Conservation (phyloP, 176 grass and related monocot species). For the Aegilops longissima region DNA sequence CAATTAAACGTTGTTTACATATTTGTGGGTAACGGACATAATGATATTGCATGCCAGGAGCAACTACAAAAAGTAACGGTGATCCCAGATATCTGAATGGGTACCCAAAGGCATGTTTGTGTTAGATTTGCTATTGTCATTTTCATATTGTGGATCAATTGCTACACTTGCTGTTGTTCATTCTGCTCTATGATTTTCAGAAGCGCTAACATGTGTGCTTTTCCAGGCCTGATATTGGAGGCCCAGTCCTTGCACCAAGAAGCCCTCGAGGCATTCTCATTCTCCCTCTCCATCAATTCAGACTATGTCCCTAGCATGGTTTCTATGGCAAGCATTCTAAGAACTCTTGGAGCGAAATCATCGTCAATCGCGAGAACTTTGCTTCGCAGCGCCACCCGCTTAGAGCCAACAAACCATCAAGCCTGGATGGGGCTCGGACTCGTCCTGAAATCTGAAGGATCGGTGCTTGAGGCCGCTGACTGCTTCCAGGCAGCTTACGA, state of each 20-base stretch:
- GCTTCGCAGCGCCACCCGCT: slow-evolving; percentile 59
- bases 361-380: slow-evolving; percentile 68
- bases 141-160: not conserved
- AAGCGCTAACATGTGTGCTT: slow-evolving; percentile 5
- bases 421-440: slow-evolving; percentile 84
- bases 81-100: not conserved
- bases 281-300: slow-evolving; percentile 72
- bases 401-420: slow-evolving; percentile 71
- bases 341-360: slow-evolving; percentile 53
- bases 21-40: not conserved
- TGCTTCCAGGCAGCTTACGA: slow-evolving; percentile 91
- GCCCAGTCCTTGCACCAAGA: slow-evolving; percentile 77
- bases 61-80: not conserved
- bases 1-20: not conserved
- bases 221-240: slow-evolving; percentile 71
- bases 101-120: not conserved
- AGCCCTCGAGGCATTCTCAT: slow-evolving; percentile 69
- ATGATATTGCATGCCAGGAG: not conserved
- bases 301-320: slow-evolving; percentile 88
- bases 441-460: slow-evolving; percentile 70
- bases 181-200: not conserved
- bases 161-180: not conserved
- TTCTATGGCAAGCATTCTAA: slow-evolving; percentile 74
- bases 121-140: not conserved
- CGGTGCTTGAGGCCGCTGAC: slow-evolving; percentile 65